These are phyloP conservation scores for Pleurotus pulmonarius DNA, from an alignment of 768 basidiomycete genomes.

Conservation along the genomic window DNA sequence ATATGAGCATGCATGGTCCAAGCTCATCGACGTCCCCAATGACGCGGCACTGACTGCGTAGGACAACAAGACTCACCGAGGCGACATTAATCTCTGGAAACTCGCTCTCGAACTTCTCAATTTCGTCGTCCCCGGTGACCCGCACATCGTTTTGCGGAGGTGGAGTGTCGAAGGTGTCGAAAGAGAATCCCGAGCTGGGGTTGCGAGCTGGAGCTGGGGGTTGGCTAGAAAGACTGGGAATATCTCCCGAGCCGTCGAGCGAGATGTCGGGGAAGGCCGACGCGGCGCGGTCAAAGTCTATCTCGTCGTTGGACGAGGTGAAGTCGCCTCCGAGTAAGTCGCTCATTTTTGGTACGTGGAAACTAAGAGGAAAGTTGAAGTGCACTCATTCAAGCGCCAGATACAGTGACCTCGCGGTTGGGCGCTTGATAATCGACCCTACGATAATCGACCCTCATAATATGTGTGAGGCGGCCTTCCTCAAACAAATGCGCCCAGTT, in stretches of 20 bases:
- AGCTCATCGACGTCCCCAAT: not conserved
- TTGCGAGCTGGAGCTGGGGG: constrained; percentile 26
- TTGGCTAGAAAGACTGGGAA: constrained; percentile 37
- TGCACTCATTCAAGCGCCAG: too few relatives aligned
- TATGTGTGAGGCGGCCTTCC: too few relatives aligned
- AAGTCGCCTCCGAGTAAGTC: constrained; percentile 31
- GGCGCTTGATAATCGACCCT: too few relatives aligned
- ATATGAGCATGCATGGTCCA: not conserved
- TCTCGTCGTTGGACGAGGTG: constrained; percentile 39
- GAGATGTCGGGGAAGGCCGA: constrained; percentile 85
- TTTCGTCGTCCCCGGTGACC: constrained; percentile 81
- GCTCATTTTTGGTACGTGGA: constrained; percentile 34
- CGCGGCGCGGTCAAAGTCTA: constrained; percentile 81
- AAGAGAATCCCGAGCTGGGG: constrained; percentile 50
- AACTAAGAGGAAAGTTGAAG: too few relatives aligned
- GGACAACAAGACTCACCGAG: constrained; percentile 24
- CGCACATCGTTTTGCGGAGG: constrained; percentile 55
- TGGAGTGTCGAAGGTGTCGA: constrained; percentile 60
- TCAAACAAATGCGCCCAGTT: too few relatives aligned
- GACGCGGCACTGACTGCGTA: not conserved
- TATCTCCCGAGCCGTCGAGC: constrained; percentile 60
- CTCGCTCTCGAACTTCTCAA: constrained; percentile 81
- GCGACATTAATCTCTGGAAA: constrained; percentile 75
- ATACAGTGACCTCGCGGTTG: too few relatives aligned
- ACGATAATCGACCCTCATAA: too few relatives aligned